A percentile compares a stretch with the other conserved stretches of the same genome.
phyloP scores from a whole-genome alignment of 1,139 yeast genomes.

The Scheffersomyces titani region DNA sequence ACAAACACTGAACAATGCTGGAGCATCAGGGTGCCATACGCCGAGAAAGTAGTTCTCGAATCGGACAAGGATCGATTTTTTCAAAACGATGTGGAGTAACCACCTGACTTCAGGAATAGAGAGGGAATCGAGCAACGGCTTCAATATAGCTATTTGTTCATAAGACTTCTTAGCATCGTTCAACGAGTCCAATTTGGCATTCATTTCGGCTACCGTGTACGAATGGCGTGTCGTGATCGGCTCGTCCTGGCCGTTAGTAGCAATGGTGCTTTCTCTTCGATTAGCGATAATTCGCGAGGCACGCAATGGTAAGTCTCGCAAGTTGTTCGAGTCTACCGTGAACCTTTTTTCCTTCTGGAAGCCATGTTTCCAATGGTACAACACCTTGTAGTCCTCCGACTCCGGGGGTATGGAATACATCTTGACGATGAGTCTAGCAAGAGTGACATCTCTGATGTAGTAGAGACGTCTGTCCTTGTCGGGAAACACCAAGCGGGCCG shows the following conservation, averaged over 20 bases:
- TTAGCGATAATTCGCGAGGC: slow-evolving; percentile 40
- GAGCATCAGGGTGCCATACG: slow-evolving; percentile 85
- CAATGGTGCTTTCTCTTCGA: slow-evolving; percentile 29
- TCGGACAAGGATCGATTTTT: slow-evolving; percentile 56
- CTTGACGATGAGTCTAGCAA: slow-evolving; percentile 44
- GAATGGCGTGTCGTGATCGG: slow-evolving; percentile 2
- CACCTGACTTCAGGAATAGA: slow-evolving; percentile 68
- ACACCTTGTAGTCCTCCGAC: slow-evolving; percentile 34
- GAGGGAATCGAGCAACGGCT: slow-evolving; percentile 55
- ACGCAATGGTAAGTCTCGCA: slow-evolving; percentile 45
- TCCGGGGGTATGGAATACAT: slow-evolving; percentile 37
- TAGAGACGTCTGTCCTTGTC: slow-evolving; percentile 57
- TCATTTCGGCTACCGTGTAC: slow-evolving; percentile 56
- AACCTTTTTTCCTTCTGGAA: slow-evolving; percentile 32
- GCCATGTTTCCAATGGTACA: slow-evolving; percentile 41
- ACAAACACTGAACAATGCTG: slow-evolving; percentile 64
- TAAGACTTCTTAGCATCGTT: slow-evolving; percentile 37
- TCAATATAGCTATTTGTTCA: slow-evolving; percentile 44
- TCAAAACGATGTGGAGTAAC: slow-evolving; percentile 67
- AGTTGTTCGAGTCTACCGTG: slow-evolving; percentile 29
- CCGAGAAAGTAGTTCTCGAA: slow-evolving; percentile 62
- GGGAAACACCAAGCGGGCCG: slow-evolving; percentile 63
- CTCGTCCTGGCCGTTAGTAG: neutral
- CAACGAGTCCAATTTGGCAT: slow-evolving; percentile 51
- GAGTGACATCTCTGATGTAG: slow-evolving; percentile 52